Evolutionary conservation across 805 yeast genomes (phyloP).

Genomic region (Jamesozyma gamospora): DNA sequence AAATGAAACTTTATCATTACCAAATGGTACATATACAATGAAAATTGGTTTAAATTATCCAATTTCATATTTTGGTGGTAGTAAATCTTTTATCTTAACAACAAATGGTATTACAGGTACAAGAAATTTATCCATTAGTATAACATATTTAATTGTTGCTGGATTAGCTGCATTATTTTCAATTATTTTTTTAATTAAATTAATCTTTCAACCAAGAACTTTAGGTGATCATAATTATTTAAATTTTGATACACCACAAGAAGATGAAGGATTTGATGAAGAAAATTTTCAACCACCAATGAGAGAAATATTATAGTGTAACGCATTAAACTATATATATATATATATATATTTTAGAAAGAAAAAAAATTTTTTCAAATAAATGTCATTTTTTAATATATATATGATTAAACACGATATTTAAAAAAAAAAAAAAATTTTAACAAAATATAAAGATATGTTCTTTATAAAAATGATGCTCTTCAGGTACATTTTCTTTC

Average conservation of each 20-base stretch:
- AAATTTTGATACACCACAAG: conserved; percentile 29
- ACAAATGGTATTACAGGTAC: conserved; percentile 84
- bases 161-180: conserved; percentile 65
- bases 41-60: conserved; percentile 72
- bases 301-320: conserved; percentile 14
- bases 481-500: conserved; percentile 28
- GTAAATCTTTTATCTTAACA: conserved; percentile 70
- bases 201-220: conserved; percentile 73
- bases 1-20: conserved; percentile 48
- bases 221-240: conserved; percentile 72
- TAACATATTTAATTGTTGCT: conserved; percentile 79
- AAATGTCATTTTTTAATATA: no score
- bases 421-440: background rate
- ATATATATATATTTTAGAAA: background rate
- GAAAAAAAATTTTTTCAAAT: no score
- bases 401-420: background rate
- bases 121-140: conserved; percentile 71
- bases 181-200: conserved; percentile 66
- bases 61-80: conserved; percentile 76
- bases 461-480: conserved; percentile 28
- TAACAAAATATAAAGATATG: conserved; percentile 13
- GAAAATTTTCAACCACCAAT: conserved; percentile 7
- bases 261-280: conserved; percentile 4
- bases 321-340: background rate
- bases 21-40: conserved; percentile 60